Conservation (phyloP, 2,329 filamentous ascomycete species). For the Monilinia fructicola region DNA sequence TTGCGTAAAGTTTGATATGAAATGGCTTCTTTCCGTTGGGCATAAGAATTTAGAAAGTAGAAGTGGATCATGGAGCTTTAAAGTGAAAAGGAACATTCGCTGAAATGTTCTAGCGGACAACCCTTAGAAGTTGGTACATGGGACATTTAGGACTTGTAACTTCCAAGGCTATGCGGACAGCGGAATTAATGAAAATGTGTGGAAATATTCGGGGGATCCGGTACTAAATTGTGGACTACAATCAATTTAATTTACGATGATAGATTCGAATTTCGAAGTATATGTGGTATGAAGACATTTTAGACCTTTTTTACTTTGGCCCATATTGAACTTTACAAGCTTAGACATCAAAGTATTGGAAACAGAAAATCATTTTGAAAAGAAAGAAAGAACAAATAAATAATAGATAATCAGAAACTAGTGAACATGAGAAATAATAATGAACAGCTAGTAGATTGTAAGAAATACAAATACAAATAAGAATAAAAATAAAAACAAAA, state of each 20-base stretch:
- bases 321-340: constrained; percentile 19
- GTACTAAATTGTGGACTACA: constrained; percentile 10
- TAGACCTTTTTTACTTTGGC: not conserved
- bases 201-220: constrained; percentile 13
- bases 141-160: constrained; percentile 10
- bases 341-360: constrained; percentile 12
- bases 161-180: constrained; percentile 11
- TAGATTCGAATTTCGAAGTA: constrained; percentile 14
- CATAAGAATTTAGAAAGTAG: not conserved
- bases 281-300: no score
- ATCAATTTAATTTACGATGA: constrained; percentile 11
- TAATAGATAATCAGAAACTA: no score
- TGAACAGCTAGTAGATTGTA: no score
- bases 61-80: constrained; percentile 6
- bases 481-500: not conserved
- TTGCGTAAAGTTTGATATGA: constrained; percentile 17
- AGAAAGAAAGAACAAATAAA: no score
- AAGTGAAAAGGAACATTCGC: constrained; percentile 16
- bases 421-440: no score
- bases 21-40: constrained; percentile 11
- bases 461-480: not conserved
- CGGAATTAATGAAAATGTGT: constrained; percentile 7
- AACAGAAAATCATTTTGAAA: not conserved
- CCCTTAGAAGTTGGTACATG: not conserved
- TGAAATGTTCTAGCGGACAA: constrained; percentile 15